Base-by-base conservation (phyloP, 1,284 basidiomycete genomes). In the Filobasidium uniguttulatum region DNA sequence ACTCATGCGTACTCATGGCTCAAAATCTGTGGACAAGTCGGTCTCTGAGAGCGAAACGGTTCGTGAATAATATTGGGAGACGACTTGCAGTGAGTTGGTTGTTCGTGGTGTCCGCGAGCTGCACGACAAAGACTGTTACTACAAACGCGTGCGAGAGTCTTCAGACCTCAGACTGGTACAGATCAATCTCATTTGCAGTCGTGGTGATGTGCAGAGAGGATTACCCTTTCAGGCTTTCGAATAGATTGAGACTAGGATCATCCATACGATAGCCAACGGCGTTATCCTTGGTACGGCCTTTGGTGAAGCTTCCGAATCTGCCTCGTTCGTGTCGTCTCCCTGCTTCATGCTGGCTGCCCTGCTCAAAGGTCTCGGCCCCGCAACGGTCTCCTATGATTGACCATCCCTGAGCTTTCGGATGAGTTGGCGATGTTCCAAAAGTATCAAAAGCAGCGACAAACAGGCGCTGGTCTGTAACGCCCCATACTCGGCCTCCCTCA, bases 401-500 rank as follows among this genome's bases (percentile, higher is more conserved):
- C 53, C 53, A 51, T 34, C 53, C 45, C 15, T 35, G n/a, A 9
- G 45, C 35, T 8, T 45, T 28, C 6, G 22, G 50, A 10, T 23
- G 19, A n/a, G n/a, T 15, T 23, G 49, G 33, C 7, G 31, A 20
- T 5, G 7, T 19, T 6, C 63, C 64, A 1, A 44, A 38, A 4
- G 57, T 58, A 36, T 70, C 67, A 43, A 66, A 69, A 1, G 66
- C 60, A 8, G 68, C 46, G 9, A 66, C 62, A 47, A 70, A 69
- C 12, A 60, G 62, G 15, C 67, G 49, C 14, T 50, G 53, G 46
- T 69, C 65, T 20, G 63, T 67, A 0, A 67, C 68, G 14, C 64
- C 70, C 64, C 64, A 71, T 15, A 71, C 46, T n/a, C 64, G 58
- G 12, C 62, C 63, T 17, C 63, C 63, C 31, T 70, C 69, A 1